Percentiles rank a stretch among this genome's conserved stretches.
Evolutionary conservation across 108 stramenopile species (phyloP).

Genomic region (Nannochloropsis gaditana): DNA sequence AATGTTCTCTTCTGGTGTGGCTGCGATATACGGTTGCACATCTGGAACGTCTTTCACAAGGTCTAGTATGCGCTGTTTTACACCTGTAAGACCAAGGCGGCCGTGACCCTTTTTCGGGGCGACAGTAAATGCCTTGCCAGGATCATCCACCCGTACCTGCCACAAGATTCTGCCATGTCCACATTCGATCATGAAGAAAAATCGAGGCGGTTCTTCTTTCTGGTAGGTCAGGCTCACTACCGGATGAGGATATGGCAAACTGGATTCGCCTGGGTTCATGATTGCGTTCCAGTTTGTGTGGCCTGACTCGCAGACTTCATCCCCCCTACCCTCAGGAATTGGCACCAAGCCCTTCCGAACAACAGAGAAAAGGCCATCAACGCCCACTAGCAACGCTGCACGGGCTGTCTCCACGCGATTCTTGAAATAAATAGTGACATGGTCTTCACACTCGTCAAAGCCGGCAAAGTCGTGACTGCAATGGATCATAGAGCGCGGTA

Average conservation of each 20-base stretch:
- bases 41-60: neutral
- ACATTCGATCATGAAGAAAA: slow-evolving; percentile 6
- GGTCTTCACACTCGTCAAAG: neutral
- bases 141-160: neutral
- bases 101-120: neutral
- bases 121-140: neutral
- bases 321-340: neutral
- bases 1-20: neutral
- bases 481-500: neutral
- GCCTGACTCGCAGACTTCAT: neutral
- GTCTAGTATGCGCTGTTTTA: slow-evolving; percentile 10
- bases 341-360: neutral
- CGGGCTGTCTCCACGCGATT: neutral
- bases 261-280: neutral
- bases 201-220: slow-evolving; percentile 3
- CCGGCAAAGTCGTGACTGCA: slow-evolving; percentile 9
- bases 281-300: neutral
- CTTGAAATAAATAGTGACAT: slow-evolving; percentile 4
- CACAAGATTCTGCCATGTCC: neutral
- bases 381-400: neutral
- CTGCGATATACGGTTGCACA: neutral
- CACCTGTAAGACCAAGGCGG: neutral
- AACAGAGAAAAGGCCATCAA: neutral
- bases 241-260: neutral
- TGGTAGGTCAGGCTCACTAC: neutral